A percentile compares a stretch with the other conserved stretches of the same genome.
phyloP scores from a whole-genome alignment of 768 basidiomycete species.

The Cystofilobasidium ferigula region DNA sequence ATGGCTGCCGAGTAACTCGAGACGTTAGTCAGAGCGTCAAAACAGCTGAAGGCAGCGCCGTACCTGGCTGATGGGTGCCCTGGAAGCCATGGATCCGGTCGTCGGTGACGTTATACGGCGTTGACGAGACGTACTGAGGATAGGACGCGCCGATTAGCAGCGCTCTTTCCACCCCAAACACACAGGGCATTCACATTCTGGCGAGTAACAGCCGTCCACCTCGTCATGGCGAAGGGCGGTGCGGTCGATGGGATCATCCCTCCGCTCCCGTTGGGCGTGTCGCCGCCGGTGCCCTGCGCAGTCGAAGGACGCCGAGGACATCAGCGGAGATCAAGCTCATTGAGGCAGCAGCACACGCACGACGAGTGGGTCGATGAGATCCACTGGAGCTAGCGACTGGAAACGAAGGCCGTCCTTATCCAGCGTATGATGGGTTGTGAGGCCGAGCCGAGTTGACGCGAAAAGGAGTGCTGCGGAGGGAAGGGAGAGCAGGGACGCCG shows the following conservation, averaged over 20 bases:
- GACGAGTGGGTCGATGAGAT: background rate
- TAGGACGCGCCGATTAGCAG: background rate
- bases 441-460: too few species aligned
- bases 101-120: conserved; percentile 42
- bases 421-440: too few species aligned
- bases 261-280: conserved; percentile 18
- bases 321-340: too few species aligned
- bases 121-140: conserved; percentile 28
- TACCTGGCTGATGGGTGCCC: conserved; percentile 32
- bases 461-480: too few species aligned
- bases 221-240: conserved; percentile 70
- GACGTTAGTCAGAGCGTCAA: background rate
- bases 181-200: conserved; percentile 40
- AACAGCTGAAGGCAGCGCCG: background rate
- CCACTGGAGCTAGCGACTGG: too few species aligned
- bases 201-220: conserved; percentile 73
- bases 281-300: conserved; percentile 13
- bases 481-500: too few species aligned
- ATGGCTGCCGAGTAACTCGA: conserved; percentile 49
- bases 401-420: too few species aligned
- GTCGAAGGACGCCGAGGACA: too few species aligned
- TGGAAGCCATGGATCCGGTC: conserved; percentile 59
- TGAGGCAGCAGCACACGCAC: background rate
- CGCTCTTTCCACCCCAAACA: background rate
- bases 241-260: conserved; percentile 56